These are phyloP conservation scores for Clavulina sp. DNA, from an alignment of 768 basidiomycete species.

Conservation along the genomic window DNA sequence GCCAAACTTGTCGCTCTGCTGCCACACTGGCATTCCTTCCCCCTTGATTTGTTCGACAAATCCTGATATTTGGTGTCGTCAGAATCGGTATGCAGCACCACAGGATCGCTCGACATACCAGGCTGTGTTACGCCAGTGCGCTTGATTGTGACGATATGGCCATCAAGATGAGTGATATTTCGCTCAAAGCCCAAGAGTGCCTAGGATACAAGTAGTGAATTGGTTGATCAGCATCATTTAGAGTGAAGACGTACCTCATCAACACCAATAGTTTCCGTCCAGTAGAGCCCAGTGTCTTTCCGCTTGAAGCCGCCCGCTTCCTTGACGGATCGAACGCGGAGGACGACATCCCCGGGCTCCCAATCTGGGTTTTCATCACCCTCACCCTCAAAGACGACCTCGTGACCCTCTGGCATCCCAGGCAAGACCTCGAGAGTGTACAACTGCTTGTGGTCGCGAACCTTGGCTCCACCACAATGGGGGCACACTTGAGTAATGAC, in stretches of 20 bases:
- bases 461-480: slow-evolving; percentile 67
- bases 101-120: slow-evolving; percentile 26
- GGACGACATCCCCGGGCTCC: slow-evolving; percentile 86
- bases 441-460: slow-evolving; percentile 59
- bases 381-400: slow-evolving; percentile 90
- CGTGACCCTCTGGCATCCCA: slow-evolving; percentile 86
- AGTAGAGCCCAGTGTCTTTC: slow-evolving; percentile 82
- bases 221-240: background rate
- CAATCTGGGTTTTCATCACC: slow-evolving; percentile 92
- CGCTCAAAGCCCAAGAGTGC: slow-evolving; percentile 92
- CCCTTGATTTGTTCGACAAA: slow-evolving; percentile 71
- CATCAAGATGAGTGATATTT: slow-evolving; percentile 84
- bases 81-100: background rate
- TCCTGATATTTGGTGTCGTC: slow-evolving; percentile 25
- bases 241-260: slow-evolving; percentile 50
- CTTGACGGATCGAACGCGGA: slow-evolving; percentile 64
- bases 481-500: slow-evolving; percentile 63
- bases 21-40: slow-evolving; percentile 77
- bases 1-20: slow-evolving; percentile 36
- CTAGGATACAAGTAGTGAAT: slow-evolving; percentile 24
- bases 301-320: slow-evolving; percentile 68
- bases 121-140: slow-evolving; percentile 83
- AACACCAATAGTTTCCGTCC: slow-evolving; percentile 77
- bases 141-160: slow-evolving; percentile 50
- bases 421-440: slow-evolving; percentile 73